Base-by-base conservation (phyloP, 2,329 filamentous ascomycete species). In the Aspergillus eucalypticola region DNA sequence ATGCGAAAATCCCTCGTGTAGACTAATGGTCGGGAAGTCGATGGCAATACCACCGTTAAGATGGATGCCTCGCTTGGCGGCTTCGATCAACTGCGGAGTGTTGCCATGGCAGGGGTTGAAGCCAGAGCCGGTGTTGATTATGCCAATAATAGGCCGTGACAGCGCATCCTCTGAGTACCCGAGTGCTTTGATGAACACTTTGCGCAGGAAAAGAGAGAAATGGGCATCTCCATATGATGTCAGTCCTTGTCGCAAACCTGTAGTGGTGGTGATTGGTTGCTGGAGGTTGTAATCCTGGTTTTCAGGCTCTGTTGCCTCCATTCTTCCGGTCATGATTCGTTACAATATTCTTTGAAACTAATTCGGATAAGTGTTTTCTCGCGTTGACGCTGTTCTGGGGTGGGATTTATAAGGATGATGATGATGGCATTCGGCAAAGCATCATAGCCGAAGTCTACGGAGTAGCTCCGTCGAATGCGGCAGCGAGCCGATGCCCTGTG, bases 31-130 rank as follows among this genome's bases (percentile, higher is more conserved):
- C 0, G 89, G 89, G 64, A 91, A 91, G 29, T 90, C 88, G 21
- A 91, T 82, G 0, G 88, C 86, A 23, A 91, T 73, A 0, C 88
- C 89, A 2, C 89, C 89, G 41, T 79, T 80, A 0, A 90, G 78
- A 65, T 89, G 86, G 0, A 91, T 82, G 0, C 89, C 89, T 11
- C 88, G 81, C 74, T 88, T 90, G 8, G 83, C 84, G 3, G 89
- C 88, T 41, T 91, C 89, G 56, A 91, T 82, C 39, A 91, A 83
- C 72, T 90, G 88, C 1, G 88, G 88, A 1, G 88, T 81, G 68
- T 90, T 90, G 61, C 86, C 87, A 66, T 91, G 89, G 70, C 89
- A 91, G 1, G 89, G 88, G 69, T 91, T 92, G 78, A 91, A 89
- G 62, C 84, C 82, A 0, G 88, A 90, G 67, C 84, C 86, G 0